Base-by-base conservation (phyloP, 768 basidiomycete species). In the Hygrocybe coccinea region DNA sequence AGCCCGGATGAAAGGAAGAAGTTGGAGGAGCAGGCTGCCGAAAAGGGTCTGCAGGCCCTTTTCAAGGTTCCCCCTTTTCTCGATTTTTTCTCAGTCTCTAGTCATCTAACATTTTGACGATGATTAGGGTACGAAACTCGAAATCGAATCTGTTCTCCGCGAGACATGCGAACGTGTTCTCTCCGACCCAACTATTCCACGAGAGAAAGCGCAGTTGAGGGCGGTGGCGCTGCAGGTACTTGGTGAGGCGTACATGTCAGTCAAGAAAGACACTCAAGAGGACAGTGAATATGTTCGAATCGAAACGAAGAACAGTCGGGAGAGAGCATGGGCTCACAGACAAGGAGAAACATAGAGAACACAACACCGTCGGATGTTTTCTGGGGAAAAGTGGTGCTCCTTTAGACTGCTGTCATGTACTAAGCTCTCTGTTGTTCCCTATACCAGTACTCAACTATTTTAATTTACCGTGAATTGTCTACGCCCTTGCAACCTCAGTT, bases 1-100 rank as follows among this genome's bases (percentile, higher is more conserved):
- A 76, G 74, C 25, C 82, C 86, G 0, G 91, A 92, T 41, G 89
- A 93, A 71, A 86, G 83, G 72, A 84, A 80, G 66, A 81, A 84
- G 55, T 73, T 95, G 1, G 93, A 95, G 65, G 93, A 95, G 62
- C 89, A 92, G 63, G 93, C 93, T 1, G 92, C 93, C 0, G 92
- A 95, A 74, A 95, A 94, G 69, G 93, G 91, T 11, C 69, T 95
- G 1, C 89, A 92, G 62, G 91, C 92, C 1, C 72, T 95, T 29
- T 95, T 95, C 80, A 95, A 94, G 78, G 90, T 86, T 49, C 24
- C 10, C 34, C 7, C 45, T 65, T 50, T 21, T n/a, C 22, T 46
- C 44, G 37, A 48, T 24, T 55, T 54, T 41, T 10, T 37, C 21
- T n/a, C 46, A 52, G 38, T 11, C 14, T 56, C 46, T 5, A 17